Percentiles rank a stretch among this genome's conserved stretches.
Conservation (phyloP, 2,329 filamentous ascomycete genomes). For the Juglanconis sp. region DNA sequence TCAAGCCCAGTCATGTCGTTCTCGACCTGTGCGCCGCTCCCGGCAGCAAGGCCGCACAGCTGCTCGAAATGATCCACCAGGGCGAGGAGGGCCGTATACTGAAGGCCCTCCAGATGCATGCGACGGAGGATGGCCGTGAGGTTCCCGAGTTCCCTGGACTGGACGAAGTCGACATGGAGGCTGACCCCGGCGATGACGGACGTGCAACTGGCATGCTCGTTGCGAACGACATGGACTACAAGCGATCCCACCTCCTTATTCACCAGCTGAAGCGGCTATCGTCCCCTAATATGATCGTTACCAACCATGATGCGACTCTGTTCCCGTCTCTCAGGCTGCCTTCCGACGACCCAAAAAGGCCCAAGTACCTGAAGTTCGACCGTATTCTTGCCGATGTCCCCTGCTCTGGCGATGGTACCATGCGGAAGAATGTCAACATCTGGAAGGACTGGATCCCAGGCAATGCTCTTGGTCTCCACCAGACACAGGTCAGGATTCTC, state of each 20-base stretch:
- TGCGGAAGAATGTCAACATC: slow-evolving; percentile 87
- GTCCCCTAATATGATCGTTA: slow-evolving; percentile 94
- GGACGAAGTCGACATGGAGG: slow-evolving; percentile 49
- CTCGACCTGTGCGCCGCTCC: slow-evolving; percentile 95
- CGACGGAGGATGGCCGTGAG: slow-evolving; percentile 57
- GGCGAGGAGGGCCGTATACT: slow-evolving; percentile 86
- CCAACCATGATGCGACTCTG: slow-evolving; percentile 94
- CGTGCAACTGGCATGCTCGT: slow-evolving; percentile 87
- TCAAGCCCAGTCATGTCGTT: slow-evolving; percentile 87
- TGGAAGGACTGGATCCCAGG: slow-evolving; percentile 94
- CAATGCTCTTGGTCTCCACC: slow-evolving; percentile 81
- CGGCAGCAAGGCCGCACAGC: slow-evolving; percentile 92
- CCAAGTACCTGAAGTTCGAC: slow-evolving; percentile 87
- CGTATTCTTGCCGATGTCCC: slow-evolving; percentile 94
- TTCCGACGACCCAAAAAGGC: slow-evolving; percentile 49
- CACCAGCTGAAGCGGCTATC: slow-evolving; percentile 97
- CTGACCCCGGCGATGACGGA: slow-evolving; percentile 70
- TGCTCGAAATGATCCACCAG: slow-evolving; percentile 89
- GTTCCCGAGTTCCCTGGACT: slow-evolving; percentile 46
- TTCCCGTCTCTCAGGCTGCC: slow-evolving; percentile 91
- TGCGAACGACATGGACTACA: slow-evolving; percentile 96
- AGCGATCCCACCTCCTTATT: slow-evolving; percentile 92
- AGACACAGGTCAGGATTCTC: slow-evolving; percentile 84
- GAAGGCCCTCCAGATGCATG: slow-evolving; percentile 64
- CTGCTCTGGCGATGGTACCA: slow-evolving; percentile 91